These are phyloP conservation scores for Shiraia sp. DNA, from an alignment of 2,329 filamentous ascomycete species.

Conservation along the genomic window DNA sequence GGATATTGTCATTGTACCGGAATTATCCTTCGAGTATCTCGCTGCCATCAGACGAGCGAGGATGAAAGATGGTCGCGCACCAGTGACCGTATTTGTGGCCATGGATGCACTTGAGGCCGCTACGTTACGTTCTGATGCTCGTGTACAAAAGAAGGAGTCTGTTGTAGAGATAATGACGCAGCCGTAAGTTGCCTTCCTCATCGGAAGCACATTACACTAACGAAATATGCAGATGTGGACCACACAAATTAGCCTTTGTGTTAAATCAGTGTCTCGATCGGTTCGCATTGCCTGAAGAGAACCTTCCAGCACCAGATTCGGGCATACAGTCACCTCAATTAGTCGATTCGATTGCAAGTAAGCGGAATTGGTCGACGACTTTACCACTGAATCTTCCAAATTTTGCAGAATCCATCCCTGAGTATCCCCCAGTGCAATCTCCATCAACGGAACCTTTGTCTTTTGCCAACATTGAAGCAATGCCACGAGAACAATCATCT, in stretches of 20 bases:
- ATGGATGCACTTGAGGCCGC: slow-evolving; percentile 40
- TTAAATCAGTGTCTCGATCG: slow-evolving; percentile 36
- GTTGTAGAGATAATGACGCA: slow-evolving; percentile 42
- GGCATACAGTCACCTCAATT: not conserved
- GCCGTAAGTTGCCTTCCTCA: slow-evolving; percentile 25
- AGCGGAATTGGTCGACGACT: too few species aligned
- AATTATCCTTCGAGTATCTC: slow-evolving; percentile 39
- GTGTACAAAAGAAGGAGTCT: slow-evolving; percentile 30
- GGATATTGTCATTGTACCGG: slow-evolving; percentile 39
- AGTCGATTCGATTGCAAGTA: not conserved
- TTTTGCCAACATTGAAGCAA: too few species aligned
- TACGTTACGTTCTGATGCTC: slow-evolving; percentile 37
- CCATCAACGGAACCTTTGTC: not conserved
- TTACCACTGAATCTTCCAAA: too few species aligned
- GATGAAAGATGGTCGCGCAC: slow-evolving; percentile 10
- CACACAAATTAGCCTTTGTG: slow-evolving; percentile 36
- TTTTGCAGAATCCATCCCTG: too few species aligned
- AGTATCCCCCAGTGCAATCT: too few species aligned
- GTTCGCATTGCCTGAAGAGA: slow-evolving; percentile 25
- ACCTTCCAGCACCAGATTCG: slow-evolving; percentile 5
- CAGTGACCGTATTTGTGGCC: slow-evolving; percentile 37
- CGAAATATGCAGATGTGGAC: slow-evolving; percentile 29
- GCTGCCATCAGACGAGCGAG: slow-evolving; percentile 21
- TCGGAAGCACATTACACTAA: not conserved
- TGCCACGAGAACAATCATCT: not conserved